Base-by-base conservation (phyloP, 192 early-diverging fungal species). In the Linnemannia exigua region DNA sequence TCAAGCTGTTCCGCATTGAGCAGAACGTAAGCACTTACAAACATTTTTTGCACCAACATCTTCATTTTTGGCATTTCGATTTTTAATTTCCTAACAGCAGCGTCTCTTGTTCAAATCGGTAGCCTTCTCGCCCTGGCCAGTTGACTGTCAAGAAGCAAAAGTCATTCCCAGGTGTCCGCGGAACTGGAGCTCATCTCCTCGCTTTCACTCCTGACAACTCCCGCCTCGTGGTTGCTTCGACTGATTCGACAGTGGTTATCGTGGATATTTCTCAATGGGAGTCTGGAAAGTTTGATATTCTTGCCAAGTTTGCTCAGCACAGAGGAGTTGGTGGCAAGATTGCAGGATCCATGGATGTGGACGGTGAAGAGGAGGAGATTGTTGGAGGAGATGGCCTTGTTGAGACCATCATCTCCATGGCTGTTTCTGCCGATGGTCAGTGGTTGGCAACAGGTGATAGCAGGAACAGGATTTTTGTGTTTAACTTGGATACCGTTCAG, bases 361-460 rank as follows among this genome's bases (percentile, higher is more conserved):
- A 81, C 16, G 77, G 81, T 50, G 89, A 89, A 12, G 81, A 88
- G 20, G 88, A 92, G 50, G 84, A 81, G 14, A 88, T 84, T 69
- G 71, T 89, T 69, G 88, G 89, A 11, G 89, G 81, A 31, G 82
- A 79, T 41, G 87, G 82, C 51, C 88, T 89, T 22, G 84, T 85
- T 80, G 91, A 90, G 68, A 92, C 94, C 8, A 93, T 99, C 22
- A 84, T 81, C 15, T 88, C 89, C 5, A 88, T 99, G 82, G 91
- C 96, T 28, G 91, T 98, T 15, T 97, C 95, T 83, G 84, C 81
- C 5, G 96, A 97, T 86, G 95, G 93, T 47, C 91, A 93, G 72
- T 97, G 95, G 92, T 82, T 99, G 35, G 95, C 94, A 16, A 94
- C 94, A 25, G 95, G 93, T 20, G 97, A 98, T 88, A 84, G 92